phyloP scores from a whole-genome alignment of 192 early-diverging fungal species.

The Oehlia diaphana region DNA sequence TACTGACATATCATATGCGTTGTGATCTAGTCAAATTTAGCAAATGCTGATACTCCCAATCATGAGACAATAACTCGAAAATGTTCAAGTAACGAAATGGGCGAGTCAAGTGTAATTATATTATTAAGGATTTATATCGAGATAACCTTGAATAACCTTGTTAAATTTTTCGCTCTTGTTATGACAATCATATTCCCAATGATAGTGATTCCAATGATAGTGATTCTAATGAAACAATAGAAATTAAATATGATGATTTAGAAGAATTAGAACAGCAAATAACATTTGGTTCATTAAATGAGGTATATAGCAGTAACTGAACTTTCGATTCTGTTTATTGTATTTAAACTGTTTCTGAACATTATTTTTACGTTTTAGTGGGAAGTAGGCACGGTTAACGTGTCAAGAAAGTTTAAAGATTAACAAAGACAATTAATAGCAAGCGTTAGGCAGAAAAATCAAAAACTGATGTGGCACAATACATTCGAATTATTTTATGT shows the following conservation, averaged over 20 bases:
- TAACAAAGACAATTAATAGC: too few relatives aligned
- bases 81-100: constrained; percentile 20
- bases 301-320: background rate
- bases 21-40: constrained; percentile 4
- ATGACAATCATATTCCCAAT: constrained; percentile 9
- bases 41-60: constrained; percentile 5
- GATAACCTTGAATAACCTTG: background rate
- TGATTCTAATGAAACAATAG: constrained; percentile 12
- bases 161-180: background rate
- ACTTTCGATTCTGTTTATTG: constrained; percentile 14
- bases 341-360: background rate
- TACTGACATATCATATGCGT: background rate
- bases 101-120: constrained; percentile 7
- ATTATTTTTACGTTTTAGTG: too few relatives aligned
- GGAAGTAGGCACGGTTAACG: too few relatives aligned
- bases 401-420: too few relatives aligned
- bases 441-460: too few relatives aligned
- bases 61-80: background rate
- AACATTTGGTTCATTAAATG: background rate
- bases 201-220: background rate
- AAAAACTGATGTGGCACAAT: too few relatives aligned
- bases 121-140: background rate
- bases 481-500: too few relatives aligned
- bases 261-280: constrained; percentile 21
- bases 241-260: constrained; percentile 10